phyloP scores from a whole-genome alignment of 306 rosid species.

The Crotalaria pallida region DNA sequence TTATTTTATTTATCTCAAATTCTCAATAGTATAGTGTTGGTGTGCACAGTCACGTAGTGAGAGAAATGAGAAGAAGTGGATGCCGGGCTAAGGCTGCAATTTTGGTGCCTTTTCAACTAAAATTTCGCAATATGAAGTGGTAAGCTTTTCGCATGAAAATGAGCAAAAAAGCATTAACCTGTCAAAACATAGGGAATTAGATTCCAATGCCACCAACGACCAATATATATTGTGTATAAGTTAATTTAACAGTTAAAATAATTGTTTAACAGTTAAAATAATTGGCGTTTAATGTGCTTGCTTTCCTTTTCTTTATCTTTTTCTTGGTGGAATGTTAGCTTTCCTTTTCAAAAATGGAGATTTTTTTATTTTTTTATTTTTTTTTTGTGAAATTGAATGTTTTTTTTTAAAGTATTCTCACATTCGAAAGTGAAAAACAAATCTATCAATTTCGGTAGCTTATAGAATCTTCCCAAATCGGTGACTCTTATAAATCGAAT shows the following conservation, averaged over 20 bases:
- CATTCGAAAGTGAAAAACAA: too few relatives aligned
- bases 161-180: conserved; percentile 34
- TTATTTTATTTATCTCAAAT: too few relatives aligned
- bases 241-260: neutral
- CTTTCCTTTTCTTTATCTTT: too few relatives aligned
- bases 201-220: conserved; percentile 35
- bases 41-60: neutral
- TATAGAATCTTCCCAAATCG: too few relatives aligned
- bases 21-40: neutral
- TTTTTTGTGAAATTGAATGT: too few relatives aligned
- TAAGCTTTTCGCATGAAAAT: conserved; percentile 46
- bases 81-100: conserved; percentile 48
- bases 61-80: conserved; percentile 18
- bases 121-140: conserved; percentile 34
- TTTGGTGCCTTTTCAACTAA: conserved; percentile 40
- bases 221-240: neutral
- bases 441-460: too few relatives aligned
- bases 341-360: too few relatives aligned
- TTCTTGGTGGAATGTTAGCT: too few relatives aligned
- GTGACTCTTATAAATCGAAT: too few relatives aligned
- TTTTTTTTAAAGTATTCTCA: too few relatives aligned
- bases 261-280: neutral
- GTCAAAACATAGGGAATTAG: conserved; percentile 29
- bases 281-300: neutral
- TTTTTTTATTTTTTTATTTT: too few relatives aligned